Conservation (phyloP, 768 basidiomycete genomes). For the Lentinula detonsa region DNA sequence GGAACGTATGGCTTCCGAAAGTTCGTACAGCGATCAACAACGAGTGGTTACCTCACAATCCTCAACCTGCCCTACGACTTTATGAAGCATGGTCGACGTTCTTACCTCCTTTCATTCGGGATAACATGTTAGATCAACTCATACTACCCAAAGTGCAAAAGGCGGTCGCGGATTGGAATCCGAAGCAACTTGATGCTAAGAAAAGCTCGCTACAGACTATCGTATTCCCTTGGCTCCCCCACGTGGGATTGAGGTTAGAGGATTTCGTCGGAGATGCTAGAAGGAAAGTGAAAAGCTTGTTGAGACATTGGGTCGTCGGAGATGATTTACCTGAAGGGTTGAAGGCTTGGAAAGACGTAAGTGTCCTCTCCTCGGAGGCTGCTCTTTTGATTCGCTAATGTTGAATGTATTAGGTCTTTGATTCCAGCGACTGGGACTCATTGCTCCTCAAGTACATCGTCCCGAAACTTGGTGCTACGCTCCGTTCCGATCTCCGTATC, state of each 20-base stretch:
- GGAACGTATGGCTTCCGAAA: constrained; percentile 94
- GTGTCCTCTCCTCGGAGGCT: constrained; percentile 16
- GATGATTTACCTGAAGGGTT: constrained; percentile 78
- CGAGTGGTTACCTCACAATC: constrained; percentile 76
- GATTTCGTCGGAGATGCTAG: constrained; percentile 82
- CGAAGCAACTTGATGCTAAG: constrained; percentile 33
- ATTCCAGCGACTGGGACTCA: constrained; percentile 80
- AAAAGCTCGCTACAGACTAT: constrained; percentile 64
- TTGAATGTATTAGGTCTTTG: constrained; percentile 53
- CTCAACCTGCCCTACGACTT: constrained; percentile 71
- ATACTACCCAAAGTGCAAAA: constrained; percentile 88
- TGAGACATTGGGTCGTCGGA: constrained; percentile 68
- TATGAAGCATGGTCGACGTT: constrained; percentile 87
- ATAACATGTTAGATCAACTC: constrained; percentile 95
- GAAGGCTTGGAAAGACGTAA: constrained; percentile 73
- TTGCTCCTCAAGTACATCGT: constrained; percentile 88
- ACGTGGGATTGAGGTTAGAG: constrained; percentile 78
- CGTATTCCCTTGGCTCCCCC: constrained; percentile 94
- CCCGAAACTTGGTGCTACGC: constrained; percentile 78
- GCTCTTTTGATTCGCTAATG: background rate
- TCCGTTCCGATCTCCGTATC: constrained; percentile 83
- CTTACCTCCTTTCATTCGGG: constrained; percentile 85
- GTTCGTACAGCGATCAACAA: constrained; percentile 94
- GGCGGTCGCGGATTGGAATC: constrained; percentile 80
- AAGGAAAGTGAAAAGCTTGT: constrained; percentile 74